These are phyloP conservation scores for Debaryomyces castellii DNA, from an alignment of 805 yeast genomes.

Conservation along the genomic window DNA sequence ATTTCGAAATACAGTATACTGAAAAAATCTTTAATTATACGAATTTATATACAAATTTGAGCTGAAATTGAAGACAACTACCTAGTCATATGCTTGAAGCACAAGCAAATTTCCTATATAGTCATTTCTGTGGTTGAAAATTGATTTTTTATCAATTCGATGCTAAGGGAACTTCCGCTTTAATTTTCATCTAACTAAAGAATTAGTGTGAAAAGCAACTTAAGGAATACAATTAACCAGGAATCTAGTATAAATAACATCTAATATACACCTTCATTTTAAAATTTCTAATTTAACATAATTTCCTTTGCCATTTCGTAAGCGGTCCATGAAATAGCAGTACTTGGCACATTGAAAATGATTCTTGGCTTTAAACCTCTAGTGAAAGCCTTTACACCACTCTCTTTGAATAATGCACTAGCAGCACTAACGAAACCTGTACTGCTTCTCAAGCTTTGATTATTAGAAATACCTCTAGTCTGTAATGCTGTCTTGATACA, in stretches of 20 bases:
- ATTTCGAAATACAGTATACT: neutral
- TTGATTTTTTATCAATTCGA: neutral
- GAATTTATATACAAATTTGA: neutral
- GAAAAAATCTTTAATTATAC: neutral
- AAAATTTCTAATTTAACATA: slow-evolving; percentile 31
- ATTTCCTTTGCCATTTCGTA: slow-evolving; percentile 93
- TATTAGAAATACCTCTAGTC: slow-evolving; percentile 63
- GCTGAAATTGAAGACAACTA: neutral
- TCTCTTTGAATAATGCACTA: slow-evolving; percentile 55
- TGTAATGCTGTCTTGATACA: slow-evolving; percentile 90
- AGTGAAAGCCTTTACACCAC: slow-evolving; percentile 66
- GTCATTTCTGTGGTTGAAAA: neutral
- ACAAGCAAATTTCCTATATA: neutral
- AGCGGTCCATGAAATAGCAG: slow-evolving; percentile 97
- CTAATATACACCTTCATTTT: slow-evolving; percentile 5
- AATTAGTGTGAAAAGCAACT: neutral
- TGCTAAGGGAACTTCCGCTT: neutral
- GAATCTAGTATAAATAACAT: neutral
- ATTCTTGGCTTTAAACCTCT: slow-evolving; percentile 91
- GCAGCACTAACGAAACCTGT: slow-evolving; percentile 74
- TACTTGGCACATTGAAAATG: slow-evolving; percentile 89
- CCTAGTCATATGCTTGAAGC: neutral
- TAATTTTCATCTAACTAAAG: neutral
- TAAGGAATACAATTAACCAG: neutral
- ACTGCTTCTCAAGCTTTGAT: slow-evolving; percentile 50